A percentile compares a stretch with the other conserved stretches of the same genome.
Evolutionary conservation across 805 yeast species (phyloP).

Genomic region (Ogataea glucozyma): DNA sequence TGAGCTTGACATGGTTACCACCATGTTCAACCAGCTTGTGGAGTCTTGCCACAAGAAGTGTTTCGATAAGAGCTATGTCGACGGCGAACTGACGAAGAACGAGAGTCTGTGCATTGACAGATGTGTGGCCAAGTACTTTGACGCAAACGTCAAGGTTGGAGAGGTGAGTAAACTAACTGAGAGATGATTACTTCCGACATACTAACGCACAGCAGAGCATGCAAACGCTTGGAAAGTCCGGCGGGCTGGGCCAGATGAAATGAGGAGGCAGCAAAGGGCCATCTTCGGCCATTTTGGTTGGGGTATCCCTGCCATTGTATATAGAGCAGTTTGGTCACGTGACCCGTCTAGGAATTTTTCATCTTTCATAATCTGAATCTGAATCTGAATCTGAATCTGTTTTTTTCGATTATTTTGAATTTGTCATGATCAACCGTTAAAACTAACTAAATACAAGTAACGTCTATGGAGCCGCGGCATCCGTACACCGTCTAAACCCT

Average conservation of each 20-base stretch:
- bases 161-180: conserved; percentile 40
- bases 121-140: conserved; percentile 94
- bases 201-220: conserved; percentile 27
- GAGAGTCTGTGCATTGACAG: conserved; percentile 91
- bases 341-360: no score
- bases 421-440: no score
- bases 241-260: conserved; percentile 30
- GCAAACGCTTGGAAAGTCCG: conserved; percentile 41
- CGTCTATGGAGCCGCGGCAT: not conserved
- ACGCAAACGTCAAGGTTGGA: conserved; percentile 91
- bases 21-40: conserved; percentile 90
- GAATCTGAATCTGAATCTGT: no score
- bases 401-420: not conserved
- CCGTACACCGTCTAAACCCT: no score
- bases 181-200: not conserved
- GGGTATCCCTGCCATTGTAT: conserved; percentile 8
- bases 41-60: conserved; percentile 89
- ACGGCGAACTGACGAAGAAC: conserved; percentile 72
- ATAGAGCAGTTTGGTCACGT: no score
- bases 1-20: conserved; percentile 95
- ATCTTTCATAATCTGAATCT: no score
- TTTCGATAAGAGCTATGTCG: conserved; percentile 63
- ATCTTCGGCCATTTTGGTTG: not conserved
- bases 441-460: not conserved
- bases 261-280: conserved; percentile 1